phyloP scores from a whole-genome alignment of 1,284 basidiomycete species.

The Cutaneotrichosporon cavernicola region DNA sequence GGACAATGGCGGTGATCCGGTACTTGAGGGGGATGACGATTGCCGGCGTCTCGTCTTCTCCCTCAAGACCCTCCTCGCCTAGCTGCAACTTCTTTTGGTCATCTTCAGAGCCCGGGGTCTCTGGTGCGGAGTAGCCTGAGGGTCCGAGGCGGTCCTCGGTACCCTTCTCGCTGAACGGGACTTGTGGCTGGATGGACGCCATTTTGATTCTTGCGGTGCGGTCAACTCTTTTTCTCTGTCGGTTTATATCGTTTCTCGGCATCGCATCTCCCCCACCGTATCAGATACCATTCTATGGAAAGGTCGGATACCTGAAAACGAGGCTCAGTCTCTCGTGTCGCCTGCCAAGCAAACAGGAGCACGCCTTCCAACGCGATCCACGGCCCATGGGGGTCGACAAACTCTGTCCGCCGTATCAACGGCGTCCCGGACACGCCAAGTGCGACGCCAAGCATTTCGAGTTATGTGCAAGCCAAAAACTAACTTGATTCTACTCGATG shows the following conservation, averaged over 20 bases:
- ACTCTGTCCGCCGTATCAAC: no score
- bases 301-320: background rate
- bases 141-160: background rate
- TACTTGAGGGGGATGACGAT: slow-evolving; percentile 17
- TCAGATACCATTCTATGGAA: background rate
- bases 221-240: background rate
- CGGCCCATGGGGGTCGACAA: no score
- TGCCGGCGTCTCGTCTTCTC: background rate
- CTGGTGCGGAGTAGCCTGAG: background rate
- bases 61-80: background rate
- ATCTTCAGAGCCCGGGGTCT: background rate
- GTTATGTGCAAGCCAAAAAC: background rate
- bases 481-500: background rate
- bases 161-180: background rate
- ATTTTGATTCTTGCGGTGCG: background rate
- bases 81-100: background rate
- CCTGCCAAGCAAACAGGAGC: no score
- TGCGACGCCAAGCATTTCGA: background rate
- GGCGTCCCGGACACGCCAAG: background rate
- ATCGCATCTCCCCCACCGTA: background rate
- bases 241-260: background rate
- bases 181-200: background rate
- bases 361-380: background rate
- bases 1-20: slow-evolving; percentile 31
- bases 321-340: background rate